A percentile compares a stretch with the other conserved stretches of the same genome.
phyloP scores from a whole-genome alignment of 1,139 yeast species.

The Candida sp. region DNA sequence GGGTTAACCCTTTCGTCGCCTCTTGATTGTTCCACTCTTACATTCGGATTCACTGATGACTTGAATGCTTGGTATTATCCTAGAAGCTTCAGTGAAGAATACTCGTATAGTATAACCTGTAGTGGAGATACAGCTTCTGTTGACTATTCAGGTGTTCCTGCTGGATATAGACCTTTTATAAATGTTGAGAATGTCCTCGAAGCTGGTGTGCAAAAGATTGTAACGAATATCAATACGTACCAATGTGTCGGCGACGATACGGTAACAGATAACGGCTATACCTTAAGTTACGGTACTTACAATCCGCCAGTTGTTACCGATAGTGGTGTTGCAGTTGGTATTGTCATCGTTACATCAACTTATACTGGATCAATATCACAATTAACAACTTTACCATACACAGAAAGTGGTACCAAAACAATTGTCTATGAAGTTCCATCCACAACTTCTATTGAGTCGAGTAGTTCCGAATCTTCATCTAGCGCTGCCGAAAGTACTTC shows the following conservation, averaged over 20 bases:
- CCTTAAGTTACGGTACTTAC: not conserved
- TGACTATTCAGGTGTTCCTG: slow-evolving; percentile 19
- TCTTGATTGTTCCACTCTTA: slow-evolving; percentile 17
- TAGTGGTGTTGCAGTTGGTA: not conserved
- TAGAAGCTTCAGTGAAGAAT: slow-evolving; percentile 2
- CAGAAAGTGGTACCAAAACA: slow-evolving; percentile 9
- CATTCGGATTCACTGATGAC: slow-evolving; percentile 14
- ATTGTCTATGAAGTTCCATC: slow-evolving; percentile 14
- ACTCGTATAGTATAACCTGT: slow-evolving; percentile 13
- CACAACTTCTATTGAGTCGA: not conserved
- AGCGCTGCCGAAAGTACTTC: not conserved
- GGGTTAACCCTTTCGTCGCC: slow-evolving; percentile 9
- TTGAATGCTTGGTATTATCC: slow-evolving; percentile 19
- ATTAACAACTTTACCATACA: slow-evolving; percentile 5
- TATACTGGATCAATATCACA: slow-evolving; percentile 5
- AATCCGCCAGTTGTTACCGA: not conserved
- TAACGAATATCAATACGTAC: slow-evolving; percentile 6
- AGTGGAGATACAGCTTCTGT: slow-evolving; percentile 8
- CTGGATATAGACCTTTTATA: slow-evolving; percentile 27
- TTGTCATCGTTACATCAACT: slow-evolving; percentile 3
- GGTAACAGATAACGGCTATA: slow-evolving; percentile 1
- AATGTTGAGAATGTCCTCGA: slow-evolving; percentile 7
- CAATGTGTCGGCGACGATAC: slow-evolving; percentile 5
- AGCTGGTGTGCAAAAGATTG: not conserved
- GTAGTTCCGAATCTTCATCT: not conserved